Conservation (phyloP, 2,329 filamentous ascomycete species). For the Scedosporium minutisporum region DNA sequence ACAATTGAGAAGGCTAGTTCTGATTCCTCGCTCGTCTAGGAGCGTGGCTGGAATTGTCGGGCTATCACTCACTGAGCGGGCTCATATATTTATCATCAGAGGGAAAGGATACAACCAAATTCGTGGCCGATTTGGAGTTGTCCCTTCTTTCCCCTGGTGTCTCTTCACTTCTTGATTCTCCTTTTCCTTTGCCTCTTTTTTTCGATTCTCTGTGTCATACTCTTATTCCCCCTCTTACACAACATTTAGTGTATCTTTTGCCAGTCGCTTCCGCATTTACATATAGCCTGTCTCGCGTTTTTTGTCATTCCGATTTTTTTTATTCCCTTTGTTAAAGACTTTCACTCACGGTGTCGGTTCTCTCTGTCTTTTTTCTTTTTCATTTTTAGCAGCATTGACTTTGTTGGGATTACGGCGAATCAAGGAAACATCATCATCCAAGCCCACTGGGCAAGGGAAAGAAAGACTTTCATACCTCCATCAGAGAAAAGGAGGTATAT, state of each 20-base stretch:
- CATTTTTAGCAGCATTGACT: conserved; percentile 14
- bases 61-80: neutral
- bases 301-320: neutral
- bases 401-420: neutral
- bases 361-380: conserved; percentile 11
- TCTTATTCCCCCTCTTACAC: neutral
- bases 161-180: neutral
- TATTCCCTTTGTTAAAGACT: conserved; percentile 4
- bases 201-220: neutral
- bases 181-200: neutral
- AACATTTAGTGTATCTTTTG: neutral
- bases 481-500: neutral
- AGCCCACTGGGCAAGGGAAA: neutral
- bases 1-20: conserved; percentile 43
- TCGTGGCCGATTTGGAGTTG: neutral
- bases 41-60: conserved; percentile 11
- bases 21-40: conserved; percentile 28
- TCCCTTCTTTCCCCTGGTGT: neutral
- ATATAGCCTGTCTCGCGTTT: neutral
- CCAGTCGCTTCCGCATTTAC: neutral
- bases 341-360: conserved; percentile 6
- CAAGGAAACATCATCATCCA: conserved; percentile 3
- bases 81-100: neutral
- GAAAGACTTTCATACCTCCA: neutral
- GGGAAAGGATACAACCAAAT: neutral